Conservation (phyloP, 768 basidiomycete species). For the Termitomyces titanicus region DNA sequence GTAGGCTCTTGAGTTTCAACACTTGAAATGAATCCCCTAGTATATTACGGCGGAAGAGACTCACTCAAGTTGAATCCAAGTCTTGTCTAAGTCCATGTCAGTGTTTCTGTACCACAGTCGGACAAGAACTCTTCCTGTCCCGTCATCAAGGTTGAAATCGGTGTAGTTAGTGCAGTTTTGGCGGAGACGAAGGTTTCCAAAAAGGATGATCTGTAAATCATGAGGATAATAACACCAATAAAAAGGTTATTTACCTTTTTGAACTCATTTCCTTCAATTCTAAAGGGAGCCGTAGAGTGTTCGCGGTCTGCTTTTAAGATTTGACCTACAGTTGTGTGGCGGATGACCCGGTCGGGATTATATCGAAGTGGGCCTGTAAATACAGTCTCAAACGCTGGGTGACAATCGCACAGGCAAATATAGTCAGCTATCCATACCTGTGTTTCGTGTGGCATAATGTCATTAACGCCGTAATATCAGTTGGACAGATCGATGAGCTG, state of each 20-base stretch:
- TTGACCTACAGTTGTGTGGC: not conserved
- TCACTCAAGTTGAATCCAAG: not conserved
- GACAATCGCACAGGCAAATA: not conserved
- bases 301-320: not conserved
- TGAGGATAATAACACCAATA: not conserved
- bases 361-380: not conserved
- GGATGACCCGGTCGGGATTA: not conserved
- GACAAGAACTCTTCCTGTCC: not conserved
- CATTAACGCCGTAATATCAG: not conserved
- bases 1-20: not conserved
- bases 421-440: not conserved
- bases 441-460: not conserved
- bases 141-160: not conserved
- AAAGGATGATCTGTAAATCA: not conserved
- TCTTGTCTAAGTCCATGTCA: not conserved
- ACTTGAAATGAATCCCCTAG: not conserved
- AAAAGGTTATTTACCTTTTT: not conserved
- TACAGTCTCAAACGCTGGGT: not conserved
- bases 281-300: not conserved
- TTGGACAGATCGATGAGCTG: not conserved
- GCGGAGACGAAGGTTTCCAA: not conserved
- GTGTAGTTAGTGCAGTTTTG: not conserved
- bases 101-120: not conserved
- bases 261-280: not conserved
- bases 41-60: not conserved